phyloP scores from a whole-genome alignment of 164 flowering plant genomes.

The Saururus chinensis region DNA sequence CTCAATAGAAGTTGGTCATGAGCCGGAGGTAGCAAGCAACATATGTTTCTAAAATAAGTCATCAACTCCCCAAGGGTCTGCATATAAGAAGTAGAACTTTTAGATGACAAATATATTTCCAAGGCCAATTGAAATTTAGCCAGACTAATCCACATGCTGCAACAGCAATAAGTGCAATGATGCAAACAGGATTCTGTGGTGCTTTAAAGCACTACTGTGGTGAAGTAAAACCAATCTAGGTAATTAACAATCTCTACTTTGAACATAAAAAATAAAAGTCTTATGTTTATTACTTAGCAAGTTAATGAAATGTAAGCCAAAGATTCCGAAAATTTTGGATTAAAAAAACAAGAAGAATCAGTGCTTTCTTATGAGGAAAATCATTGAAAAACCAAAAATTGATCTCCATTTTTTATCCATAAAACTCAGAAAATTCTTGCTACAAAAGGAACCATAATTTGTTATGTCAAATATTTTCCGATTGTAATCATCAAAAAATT shows the following conservation, averaged over 20 bases:
- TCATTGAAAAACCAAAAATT: no score
- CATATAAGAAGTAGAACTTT: constrained; percentile 6
- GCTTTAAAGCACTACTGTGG: neutral
- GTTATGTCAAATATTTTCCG: no score
- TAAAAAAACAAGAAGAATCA: no score
- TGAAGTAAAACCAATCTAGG: neutral
- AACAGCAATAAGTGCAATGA: neutral
- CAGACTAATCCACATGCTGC: neutral
- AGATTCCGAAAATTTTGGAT: no score
- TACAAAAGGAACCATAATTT: no score
- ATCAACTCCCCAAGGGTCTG: constrained; percentile 80
- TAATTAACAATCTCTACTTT: neutral
- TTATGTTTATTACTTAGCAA: no score
- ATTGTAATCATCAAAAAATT: no score
- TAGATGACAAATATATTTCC: neutral
- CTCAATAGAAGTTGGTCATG: constrained; percentile 59
- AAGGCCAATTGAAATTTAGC: neutral
- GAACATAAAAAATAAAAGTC: neutral
- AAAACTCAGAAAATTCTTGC: no score
- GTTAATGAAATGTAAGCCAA: neutral
- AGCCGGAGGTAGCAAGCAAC: constrained; percentile 43
- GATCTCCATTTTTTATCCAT: no score
- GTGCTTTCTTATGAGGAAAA: no score
- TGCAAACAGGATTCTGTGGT: neutral
- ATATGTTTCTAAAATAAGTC: constrained; percentile 34